phyloP scores from a whole-genome alignment of 768 basidiomycete genomes.

The Kwoniella bestiolae region DNA sequence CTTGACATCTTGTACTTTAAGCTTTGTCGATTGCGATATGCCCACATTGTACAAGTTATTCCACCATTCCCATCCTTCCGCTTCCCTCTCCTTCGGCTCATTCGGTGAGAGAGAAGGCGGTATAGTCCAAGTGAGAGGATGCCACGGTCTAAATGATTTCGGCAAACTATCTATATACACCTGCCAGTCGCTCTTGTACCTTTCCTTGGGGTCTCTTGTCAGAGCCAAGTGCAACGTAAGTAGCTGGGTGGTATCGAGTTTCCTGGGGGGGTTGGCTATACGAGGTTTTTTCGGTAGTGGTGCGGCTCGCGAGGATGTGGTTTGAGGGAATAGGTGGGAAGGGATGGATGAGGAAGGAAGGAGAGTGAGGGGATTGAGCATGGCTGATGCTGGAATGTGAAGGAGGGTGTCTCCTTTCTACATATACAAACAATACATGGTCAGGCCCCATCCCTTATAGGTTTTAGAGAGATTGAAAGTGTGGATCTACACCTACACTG shows the following conservation, averaged over 20 bases:
- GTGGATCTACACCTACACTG: conserved; percentile 61
- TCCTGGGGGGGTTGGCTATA: conserved; percentile 17
- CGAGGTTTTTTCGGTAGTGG: conserved; percentile 14
- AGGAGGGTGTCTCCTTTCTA: conserved; percentile 64
- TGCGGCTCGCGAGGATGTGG: not conserved
- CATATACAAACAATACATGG: too few relatives aligned
- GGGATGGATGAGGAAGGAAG: conserved; percentile 64
- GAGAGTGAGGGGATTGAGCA: conserved; percentile 77
- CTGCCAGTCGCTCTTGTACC: conserved; percentile 61
- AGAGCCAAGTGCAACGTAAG: conserved; percentile 80
- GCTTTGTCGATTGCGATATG: conserved; percentile 26
- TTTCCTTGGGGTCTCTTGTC: conserved; percentile 61
- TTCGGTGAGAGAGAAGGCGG: conserved; percentile 1
- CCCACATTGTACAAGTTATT: conserved; percentile 19
- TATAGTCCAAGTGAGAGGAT: conserved; percentile 77
- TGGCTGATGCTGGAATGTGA: conserved; percentile 68
- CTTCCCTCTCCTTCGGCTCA: conserved; percentile 57
- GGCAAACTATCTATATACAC: conserved; percentile 78
- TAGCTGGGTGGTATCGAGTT: conserved; percentile 65
- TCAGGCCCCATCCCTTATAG: too few relatives aligned
- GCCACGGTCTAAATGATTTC: conserved; percentile 67
- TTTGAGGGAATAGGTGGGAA: conserved; percentile 30
- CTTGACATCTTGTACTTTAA: conserved; percentile 47
- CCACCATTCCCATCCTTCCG: conserved; percentile 55
- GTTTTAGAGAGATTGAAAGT: too few relatives aligned